Evolutionary conservation across 768 basidiomycete species (phyloP).

Genomic region (Dacryopinax primogenitus): DNA sequence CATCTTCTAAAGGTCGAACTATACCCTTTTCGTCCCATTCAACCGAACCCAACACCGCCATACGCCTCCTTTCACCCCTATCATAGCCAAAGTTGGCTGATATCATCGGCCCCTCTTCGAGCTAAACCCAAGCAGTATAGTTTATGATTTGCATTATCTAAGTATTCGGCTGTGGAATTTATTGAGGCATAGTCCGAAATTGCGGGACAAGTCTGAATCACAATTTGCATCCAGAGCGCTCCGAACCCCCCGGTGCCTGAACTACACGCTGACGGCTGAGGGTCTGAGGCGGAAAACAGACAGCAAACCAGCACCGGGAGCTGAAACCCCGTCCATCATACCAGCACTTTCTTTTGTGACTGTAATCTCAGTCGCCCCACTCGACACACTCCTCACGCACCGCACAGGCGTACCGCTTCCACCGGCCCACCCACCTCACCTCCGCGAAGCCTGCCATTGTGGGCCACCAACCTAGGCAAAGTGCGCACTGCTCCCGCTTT

Average conservation of each 20-base stretch:
- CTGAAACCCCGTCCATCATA: not conserved
- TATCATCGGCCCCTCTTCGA: not conserved
- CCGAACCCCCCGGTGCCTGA: not conserved
- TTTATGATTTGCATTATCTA: too few species aligned
- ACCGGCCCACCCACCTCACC: too few species aligned
- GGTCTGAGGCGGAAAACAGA: not conserved
- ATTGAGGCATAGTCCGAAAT: not conserved
- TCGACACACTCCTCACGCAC: not conserved
- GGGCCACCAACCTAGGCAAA: not conserved
- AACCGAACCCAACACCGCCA: not conserved
- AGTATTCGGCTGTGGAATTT: too few species aligned
- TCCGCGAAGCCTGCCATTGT: not conserved
- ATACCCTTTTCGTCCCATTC: not conserved
- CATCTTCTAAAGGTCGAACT: too few species aligned
- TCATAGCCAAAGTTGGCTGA: not conserved
- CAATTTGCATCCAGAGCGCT: slow-evolving; percentile 1
- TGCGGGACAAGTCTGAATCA: slow-evolving; percentile 6
- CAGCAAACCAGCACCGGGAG: slow-evolving; percentile 2
- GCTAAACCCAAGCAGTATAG: too few species aligned
- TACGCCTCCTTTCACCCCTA: not conserved
- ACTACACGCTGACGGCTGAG: not conserved
- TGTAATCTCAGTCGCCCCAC: slow-evolving; percentile 5
- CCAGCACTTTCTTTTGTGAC: not conserved
- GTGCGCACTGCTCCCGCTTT: not conserved
- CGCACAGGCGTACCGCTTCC: not conserved